Evolutionary conservation across 768 basidiomycete genomes (phyloP).

Genomic region (Hortiboletus flavorubellus): DNA sequence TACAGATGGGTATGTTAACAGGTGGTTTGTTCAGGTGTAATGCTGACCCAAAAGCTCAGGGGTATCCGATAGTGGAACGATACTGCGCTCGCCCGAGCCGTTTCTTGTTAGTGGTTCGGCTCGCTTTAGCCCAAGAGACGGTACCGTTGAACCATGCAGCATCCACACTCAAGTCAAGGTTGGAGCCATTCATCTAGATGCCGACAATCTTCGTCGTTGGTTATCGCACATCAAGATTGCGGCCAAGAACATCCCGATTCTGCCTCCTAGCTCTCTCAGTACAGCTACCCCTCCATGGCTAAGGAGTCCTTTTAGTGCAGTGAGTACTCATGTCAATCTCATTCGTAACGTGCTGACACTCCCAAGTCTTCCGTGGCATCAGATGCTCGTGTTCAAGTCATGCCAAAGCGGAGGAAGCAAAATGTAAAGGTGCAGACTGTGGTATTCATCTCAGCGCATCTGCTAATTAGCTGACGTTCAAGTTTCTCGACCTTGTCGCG

Average conservation of each 20-base stretch:
- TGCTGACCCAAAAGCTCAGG: conserved; percentile 8
- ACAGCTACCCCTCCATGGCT: conserved; percentile 23
- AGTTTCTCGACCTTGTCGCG: conserved; percentile 35
- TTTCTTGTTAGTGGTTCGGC: conserved; percentile 47
- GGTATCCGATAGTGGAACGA: conserved; percentile 29
- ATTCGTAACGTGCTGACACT: conserved; percentile 2
- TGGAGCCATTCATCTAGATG: conserved; percentile 44
- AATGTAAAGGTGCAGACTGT: conserved; percentile 14
- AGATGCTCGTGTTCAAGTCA: conserved; percentile 9
- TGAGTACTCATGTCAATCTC: conserved; percentile 9
- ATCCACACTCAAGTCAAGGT: conserved; percentile 44
- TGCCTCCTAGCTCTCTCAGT: conserved; percentile 4
- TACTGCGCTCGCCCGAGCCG: conserved; percentile 45
- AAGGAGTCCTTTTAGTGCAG: conserved; percentile 25
- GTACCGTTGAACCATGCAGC: conserved; percentile 51
- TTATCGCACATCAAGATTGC: conserved; percentile 10
- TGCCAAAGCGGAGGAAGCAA: conserved; percentile 18
- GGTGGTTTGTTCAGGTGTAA: neutral
- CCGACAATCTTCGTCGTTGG: conserved; percentile 36
- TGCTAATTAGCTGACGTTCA: conserved; percentile 1
- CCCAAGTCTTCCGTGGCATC: conserved; percentile 19
- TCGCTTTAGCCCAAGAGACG: conserved; percentile 56
- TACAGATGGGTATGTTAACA: conserved; percentile 29
- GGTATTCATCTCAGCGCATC: neutral
- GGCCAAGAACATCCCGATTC: conserved; percentile 1